Base-by-base conservation (phyloP, 1,284 basidiomycete genomes). In the Coniophora puteana region DNA sequence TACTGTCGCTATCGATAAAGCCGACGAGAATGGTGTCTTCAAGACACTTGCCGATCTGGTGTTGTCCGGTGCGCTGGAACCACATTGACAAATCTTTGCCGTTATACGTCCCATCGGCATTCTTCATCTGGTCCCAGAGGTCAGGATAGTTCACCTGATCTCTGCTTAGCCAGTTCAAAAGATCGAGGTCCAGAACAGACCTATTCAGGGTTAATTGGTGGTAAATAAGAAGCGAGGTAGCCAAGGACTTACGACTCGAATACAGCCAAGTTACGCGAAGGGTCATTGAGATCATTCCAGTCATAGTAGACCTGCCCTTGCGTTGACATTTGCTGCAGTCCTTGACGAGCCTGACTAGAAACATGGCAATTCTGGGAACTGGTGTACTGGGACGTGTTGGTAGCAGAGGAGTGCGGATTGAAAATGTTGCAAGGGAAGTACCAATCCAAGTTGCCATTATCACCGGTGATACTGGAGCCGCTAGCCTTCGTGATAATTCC, bases 371-470 rank as follows among this genome's bases (percentile, higher is more conserved):
- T 83, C 10, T 75, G 82, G 16, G 63, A 58, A 10, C 61, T 54
- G 23, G 78, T 78, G 55, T 92, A 91, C 24, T 71, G 75, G 0
- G 87, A 86, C 29, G 72, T 49, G 62, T 96, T 93, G 50, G 75
- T 67, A 3, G 71, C 59, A 1, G 66, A 68, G 3, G 72, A 81
- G 28, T 76, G 76, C 59, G 93, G 92, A 50, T 80, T 76, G 65
- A 77, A 85, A 34, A 94, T 65, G 57, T 95, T 95, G 74, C 96
- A 99, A 3, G 94, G 92, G 65, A 98, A 97, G 66, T 97, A 97
- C 89, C 91, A 96, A 52, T 88, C 76, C 44, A 83, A 59, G 38
- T 65, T 56, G 23, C 71, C 71, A 28, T 76, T 75, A 13, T 57
- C 71, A 29, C 78, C 72, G 7, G 74, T 68, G 52, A 94, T 92